Conservation (phyloP, 176 grass and related monocot species). For the Musa itinerans region DNA sequence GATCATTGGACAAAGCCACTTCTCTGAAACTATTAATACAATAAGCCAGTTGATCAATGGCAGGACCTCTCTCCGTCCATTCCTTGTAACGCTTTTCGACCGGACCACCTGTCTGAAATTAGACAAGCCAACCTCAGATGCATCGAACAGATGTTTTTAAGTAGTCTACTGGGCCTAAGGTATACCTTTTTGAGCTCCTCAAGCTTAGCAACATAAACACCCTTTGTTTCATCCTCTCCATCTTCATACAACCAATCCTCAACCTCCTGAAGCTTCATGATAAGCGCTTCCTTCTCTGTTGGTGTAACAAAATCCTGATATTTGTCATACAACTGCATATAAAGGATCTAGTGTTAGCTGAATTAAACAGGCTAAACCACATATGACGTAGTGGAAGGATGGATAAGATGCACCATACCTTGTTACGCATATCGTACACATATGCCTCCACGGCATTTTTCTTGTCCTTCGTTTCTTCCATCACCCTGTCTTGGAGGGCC, state of each 20-base stretch:
- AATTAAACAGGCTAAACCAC: too few species aligned
- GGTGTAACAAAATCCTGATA: constrained; percentile 56
- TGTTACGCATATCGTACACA: constrained; percentile 98
- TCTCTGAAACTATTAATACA: constrained; percentile 89
- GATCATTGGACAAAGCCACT: constrained; percentile 62
- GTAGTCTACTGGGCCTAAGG: too few species aligned
- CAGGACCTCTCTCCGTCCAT: constrained; percentile 59
- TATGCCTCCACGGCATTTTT: constrained; percentile 97
- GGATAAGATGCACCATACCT: constrained; percentile 35
- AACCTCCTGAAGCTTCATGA: constrained; percentile 71
- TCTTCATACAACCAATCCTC: constrained; percentile 99
- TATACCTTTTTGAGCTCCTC: constrained; percentile 74
- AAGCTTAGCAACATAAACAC: constrained; percentile 87
- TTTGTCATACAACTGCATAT: constrained; percentile 57
- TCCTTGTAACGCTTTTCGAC: constrained; percentile 64
- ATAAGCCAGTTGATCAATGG: constrained; percentile 49
- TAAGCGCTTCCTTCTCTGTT: constrained; percentile 62
- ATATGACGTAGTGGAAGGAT: too few species aligned
- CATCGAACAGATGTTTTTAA: not conserved
- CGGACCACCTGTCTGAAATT: constrained; percentile 51
- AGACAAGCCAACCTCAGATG: not conserved
- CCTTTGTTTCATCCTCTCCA: constrained; percentile 97
- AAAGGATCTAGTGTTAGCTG: constrained; percentile 1
- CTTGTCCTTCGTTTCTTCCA: constrained; percentile 99
- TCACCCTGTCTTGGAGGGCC: constrained; percentile 89